Conservation (phyloP, 257 asterid species). For the Ajuga chamaepitys region DNA sequence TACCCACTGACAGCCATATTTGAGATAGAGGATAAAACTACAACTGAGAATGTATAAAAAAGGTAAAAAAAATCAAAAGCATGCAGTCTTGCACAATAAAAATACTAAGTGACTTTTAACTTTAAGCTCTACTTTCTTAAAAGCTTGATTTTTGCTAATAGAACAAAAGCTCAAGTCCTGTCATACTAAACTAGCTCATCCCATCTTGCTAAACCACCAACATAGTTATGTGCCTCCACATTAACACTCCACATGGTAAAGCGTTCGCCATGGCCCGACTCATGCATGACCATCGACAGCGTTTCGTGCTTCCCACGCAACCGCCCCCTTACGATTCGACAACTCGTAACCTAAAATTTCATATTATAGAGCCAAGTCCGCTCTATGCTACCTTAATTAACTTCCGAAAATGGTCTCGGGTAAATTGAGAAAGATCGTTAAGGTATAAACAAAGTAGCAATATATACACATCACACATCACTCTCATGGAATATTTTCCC, state of each 20-base stretch:
- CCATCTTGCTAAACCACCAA: too few species aligned
- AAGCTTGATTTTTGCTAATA: not conserved
- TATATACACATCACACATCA: not conserved
- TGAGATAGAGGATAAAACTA: not conserved
- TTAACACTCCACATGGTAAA: too few species aligned
- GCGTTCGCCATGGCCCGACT: not conserved
- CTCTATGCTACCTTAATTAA: not conserved
- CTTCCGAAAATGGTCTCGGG: not conserved
- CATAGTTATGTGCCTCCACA: too few species aligned
- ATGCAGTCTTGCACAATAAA: not conserved
- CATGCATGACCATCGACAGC: not conserved
- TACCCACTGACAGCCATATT: not conserved
- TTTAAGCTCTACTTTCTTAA: not conserved
- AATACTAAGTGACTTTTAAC: not conserved
- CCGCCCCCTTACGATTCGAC: not conserved
- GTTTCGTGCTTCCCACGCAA: not conserved
- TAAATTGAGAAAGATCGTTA: not conserved
- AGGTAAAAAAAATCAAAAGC: not conserved
- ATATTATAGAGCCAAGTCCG: not conserved
- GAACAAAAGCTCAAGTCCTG: not conserved
- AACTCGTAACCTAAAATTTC: not conserved
- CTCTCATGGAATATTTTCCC: not conserved
- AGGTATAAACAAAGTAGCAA: not conserved
- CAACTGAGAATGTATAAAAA: not conserved
- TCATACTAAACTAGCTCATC: too few species aligned